A percentile compares a stretch with the other conserved stretches of the same genome.
Conservation (phyloP, 495 filamentous ascomycete genomes). For the Glarea lozoyensis region DNA sequence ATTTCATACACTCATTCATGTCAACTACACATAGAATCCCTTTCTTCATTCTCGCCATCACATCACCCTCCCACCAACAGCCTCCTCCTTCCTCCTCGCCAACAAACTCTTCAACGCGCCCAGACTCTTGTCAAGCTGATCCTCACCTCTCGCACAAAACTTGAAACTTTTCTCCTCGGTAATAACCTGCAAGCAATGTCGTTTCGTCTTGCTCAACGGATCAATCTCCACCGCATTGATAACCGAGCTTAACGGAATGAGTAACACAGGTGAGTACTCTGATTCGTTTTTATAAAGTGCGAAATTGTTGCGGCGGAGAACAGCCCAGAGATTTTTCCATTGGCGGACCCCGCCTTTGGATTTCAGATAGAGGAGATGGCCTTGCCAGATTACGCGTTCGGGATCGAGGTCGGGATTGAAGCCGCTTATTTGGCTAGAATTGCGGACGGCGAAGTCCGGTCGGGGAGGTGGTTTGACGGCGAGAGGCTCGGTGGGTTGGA, state of each 20-base stretch:
- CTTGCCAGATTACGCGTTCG: constrained; percentile 82
- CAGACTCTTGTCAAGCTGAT: constrained; percentile 71
- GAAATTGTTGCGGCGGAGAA: constrained; percentile 77
- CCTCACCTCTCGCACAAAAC: constrained; percentile 77
- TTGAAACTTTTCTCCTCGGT: constrained; percentile 88
- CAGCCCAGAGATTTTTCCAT: constrained; percentile 93
- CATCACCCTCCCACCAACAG: background rate
- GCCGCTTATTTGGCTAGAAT: constrained; percentile 46
- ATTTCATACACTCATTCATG: no score
- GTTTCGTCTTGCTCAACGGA: constrained; percentile 74
- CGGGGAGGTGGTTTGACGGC: constrained; percentile 18
- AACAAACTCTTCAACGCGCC: constrained; percentile 87
- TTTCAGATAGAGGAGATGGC: constrained; percentile 78
- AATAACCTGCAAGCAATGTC: constrained; percentile 85
- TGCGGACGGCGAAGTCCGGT: constrained; percentile 33
- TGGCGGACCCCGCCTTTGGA: constrained; percentile 80
- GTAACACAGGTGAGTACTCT: constrained; percentile 81
- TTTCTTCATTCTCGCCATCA: constrained; percentile 1
- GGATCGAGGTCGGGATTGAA: constrained; percentile 44
- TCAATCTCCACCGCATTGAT: constrained; percentile 93
- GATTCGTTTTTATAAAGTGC: constrained; percentile 88
- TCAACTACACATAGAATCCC: no score
- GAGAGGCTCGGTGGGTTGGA: constrained; percentile 28
- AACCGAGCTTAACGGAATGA: constrained; percentile 70
- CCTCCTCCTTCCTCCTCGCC: constrained; percentile 50